These are phyloP conservation scores for Sisymbrium irio DNA, from an alignment of 345 rosid species.

Conservation along the genomic window DNA sequence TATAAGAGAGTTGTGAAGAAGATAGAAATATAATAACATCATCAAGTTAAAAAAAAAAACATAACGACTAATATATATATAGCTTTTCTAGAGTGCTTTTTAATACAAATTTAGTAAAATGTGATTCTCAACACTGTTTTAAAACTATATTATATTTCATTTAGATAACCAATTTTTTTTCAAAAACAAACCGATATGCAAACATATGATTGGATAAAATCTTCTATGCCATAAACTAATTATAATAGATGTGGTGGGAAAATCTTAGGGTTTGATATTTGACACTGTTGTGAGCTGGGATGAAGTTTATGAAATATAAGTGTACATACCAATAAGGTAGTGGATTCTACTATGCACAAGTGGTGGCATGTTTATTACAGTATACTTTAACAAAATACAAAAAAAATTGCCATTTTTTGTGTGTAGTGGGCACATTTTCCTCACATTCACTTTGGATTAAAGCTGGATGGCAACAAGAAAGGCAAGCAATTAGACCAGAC, in stretches of 20 bases:
- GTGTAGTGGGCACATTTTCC: slow-evolving; percentile 96
- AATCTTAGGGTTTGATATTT: slow-evolving; percentile 21
- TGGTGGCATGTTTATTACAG: slow-evolving; percentile 28
- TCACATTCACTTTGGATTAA: slow-evolving; percentile 85
- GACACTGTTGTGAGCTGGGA: not conserved
- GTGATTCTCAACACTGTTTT: not conserved
- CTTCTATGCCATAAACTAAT: not conserved
- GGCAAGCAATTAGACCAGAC: slow-evolving; percentile 60
- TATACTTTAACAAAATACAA: too few relatives aligned
- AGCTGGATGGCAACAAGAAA: slow-evolving; percentile 77
- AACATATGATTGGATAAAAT: not conserved
- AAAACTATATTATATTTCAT: not conserved
- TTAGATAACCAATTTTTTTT: not conserved
- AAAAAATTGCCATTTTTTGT: not conserved
- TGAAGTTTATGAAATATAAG: not conserved
- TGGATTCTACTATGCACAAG: slow-evolving; percentile 31
- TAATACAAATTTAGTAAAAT: not conserved
- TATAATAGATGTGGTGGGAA: not conserved
- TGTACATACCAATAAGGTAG: slow-evolving; percentile 27
- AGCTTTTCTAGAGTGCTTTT: not conserved
- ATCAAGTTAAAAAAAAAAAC: not conserved
- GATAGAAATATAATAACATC: not conserved
- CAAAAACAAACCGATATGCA: not conserved
- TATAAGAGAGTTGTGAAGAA: slow-evolving; percentile 1
- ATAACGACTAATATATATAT: not conserved